A percentile compares a stretch with the other conserved stretches of the same genome.
Evolutionary conservation across 768 basidiomycete species (phyloP).

Genomic region (Chalciporus sphaerocephalus): DNA sequence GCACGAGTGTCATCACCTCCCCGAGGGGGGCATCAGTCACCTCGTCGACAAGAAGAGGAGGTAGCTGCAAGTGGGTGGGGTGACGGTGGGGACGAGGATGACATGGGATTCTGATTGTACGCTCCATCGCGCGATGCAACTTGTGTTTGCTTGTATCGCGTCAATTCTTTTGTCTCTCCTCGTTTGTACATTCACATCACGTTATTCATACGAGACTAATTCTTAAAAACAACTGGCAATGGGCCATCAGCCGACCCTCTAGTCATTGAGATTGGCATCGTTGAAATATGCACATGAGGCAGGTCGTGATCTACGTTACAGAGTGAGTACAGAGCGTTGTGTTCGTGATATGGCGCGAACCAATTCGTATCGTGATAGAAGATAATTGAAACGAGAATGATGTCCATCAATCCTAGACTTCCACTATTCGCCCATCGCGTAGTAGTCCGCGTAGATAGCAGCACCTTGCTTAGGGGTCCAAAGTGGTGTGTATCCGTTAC

Average conservation of each 20-base stretch:
- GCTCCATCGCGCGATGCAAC: not conserved
- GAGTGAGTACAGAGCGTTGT: not conserved
- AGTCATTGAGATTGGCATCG: not conserved
- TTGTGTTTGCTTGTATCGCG: constrained; percentile 1
- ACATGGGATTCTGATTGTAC: constrained; percentile 58
- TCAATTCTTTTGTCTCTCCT: constrained; percentile 1
- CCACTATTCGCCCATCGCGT: not conserved
- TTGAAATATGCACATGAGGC: not conserved
- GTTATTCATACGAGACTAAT: constrained; percentile 11
- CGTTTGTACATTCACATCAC: constrained; percentile 16
- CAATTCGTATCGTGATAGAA: no score
- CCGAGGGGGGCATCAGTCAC: constrained; percentile 24
- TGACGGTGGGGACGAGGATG: constrained; percentile 58
- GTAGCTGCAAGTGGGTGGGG: constrained; percentile 68
- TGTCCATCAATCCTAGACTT: not conserved
- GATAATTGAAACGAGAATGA: no score
- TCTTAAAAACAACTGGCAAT: constrained; percentile 8
- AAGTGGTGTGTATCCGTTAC: not conserved
- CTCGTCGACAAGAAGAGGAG: constrained; percentile 53
- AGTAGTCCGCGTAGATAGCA: no score
- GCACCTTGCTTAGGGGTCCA: no score
- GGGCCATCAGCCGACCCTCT: constrained; percentile 5
- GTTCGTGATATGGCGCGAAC: not conserved
- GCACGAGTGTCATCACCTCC: constrained; percentile 18
- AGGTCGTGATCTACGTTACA: constrained; percentile 1